These are phyloP conservation scores for Cordyceps fumosorosea DNA, from an alignment of 2,329 filamentous ascomycete species.

Conservation along the genomic window DNA sequence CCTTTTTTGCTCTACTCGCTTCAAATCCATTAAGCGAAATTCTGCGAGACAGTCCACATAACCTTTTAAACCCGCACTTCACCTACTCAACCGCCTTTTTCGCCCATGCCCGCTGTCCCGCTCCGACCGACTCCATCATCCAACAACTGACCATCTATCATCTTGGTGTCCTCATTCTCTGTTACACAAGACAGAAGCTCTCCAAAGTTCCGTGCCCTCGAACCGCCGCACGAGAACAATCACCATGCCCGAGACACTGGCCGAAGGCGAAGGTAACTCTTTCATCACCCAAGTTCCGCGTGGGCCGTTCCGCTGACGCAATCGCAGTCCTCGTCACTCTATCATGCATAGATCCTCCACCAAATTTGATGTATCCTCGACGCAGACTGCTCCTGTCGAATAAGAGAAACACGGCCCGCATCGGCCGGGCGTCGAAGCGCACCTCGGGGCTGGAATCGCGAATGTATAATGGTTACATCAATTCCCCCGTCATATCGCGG, in stretches of 20 bases:
- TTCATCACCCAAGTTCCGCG: not conserved
- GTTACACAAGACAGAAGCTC: not conserved
- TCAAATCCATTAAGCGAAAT: not conserved
- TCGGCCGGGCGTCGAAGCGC: slow-evolving; percentile 41
- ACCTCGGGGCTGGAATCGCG: slow-evolving; percentile 27
- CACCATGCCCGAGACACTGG: not conserved
- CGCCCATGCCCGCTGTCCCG: not conserved
- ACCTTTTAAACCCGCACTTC: not conserved
- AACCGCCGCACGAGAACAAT: not conserved
- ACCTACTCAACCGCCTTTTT: not conserved
- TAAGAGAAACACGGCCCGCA: slow-evolving; percentile 23
- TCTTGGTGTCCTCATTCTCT: not conserved
- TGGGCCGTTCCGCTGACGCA: slow-evolving; percentile 3
- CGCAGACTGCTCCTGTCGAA: slow-evolving; percentile 28
- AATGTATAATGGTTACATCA: slow-evolving; percentile 57
- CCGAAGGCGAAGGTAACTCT: slow-evolving; percentile 4
- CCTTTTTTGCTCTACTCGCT: not conserved
- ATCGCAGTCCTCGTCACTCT: slow-evolving; percentile 26
- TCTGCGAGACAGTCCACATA: too few species aligned
- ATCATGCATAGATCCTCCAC: slow-evolving; percentile 19
- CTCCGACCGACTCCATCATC: not conserved
- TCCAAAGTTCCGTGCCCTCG: not conserved
- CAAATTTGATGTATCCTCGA: slow-evolving; percentile 19
- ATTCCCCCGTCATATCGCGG: slow-evolving; percentile 66
- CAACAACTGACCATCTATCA: not conserved